These are phyloP conservation scores for Cordyceps fumosorosea DNA, from an alignment of 2,329 filamentous ascomycete genomes.

Conservation along the genomic window DNA sequence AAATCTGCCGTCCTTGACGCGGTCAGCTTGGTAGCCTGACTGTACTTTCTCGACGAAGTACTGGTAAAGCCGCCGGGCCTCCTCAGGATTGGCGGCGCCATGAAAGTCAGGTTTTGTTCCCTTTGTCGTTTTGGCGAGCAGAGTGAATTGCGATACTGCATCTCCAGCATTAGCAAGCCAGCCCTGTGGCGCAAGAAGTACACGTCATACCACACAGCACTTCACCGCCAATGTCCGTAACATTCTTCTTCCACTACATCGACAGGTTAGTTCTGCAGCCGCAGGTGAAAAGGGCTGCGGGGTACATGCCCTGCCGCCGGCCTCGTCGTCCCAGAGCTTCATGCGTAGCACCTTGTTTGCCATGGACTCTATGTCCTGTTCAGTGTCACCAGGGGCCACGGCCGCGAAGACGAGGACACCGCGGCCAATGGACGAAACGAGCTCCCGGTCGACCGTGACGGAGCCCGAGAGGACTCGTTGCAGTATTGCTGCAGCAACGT, in stretches of 20 bases:
- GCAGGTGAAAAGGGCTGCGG: slow-evolving; percentile 14
- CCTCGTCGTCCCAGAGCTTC: slow-evolving; percentile 83
- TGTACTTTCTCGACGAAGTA: slow-evolving; percentile 74
- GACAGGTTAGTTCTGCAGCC: slow-evolving; percentile 10
- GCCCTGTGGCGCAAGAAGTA: not conserved
- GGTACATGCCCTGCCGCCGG: slow-evolving; percentile 53
- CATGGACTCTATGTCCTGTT: slow-evolving; percentile 78
- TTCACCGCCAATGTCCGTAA: slow-evolving; percentile 83
- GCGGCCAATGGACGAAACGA: slow-evolving; percentile 85
- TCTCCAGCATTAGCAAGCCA: not conserved
- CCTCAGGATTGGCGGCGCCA: slow-evolving; percentile 69
- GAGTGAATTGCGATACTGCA: slow-evolving; percentile 90
- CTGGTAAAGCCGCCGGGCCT: slow-evolving; percentile 76
- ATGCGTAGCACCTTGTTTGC: slow-evolving; percentile 83
- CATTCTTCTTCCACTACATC: slow-evolving; percentile 77
- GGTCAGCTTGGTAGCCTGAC: slow-evolving; percentile 62
- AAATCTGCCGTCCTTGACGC: slow-evolving; percentile 91
- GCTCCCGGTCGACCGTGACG: slow-evolving; percentile 84
- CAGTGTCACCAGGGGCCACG: slow-evolving; percentile 81
- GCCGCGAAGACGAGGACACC: slow-evolving; percentile 89
- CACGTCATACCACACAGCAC: slow-evolving; percentile 72
- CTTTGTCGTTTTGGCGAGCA: slow-evolving; percentile 89
- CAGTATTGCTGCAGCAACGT: slow-evolving; percentile 61
- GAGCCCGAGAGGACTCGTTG: slow-evolving; percentile 93
- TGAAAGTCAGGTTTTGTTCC: slow-evolving; percentile 95